Conservation (phyloP, 2,329 filamentous ascomycete genomes). For the Sporothrix luriei region DNA sequence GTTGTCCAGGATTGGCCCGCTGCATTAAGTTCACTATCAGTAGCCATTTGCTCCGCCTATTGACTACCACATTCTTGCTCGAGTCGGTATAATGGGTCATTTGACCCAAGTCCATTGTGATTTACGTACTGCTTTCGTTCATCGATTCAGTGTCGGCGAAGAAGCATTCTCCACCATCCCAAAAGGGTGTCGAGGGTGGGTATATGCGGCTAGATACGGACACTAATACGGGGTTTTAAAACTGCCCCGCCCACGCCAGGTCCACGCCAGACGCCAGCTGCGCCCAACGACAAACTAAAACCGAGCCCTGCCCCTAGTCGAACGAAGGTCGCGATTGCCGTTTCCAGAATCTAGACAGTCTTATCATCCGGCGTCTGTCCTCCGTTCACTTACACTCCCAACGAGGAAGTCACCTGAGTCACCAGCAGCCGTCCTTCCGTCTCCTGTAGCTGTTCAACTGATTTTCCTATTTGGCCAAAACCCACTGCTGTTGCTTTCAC, state of each 20-base stretch:
- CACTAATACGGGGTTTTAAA: too few species aligned
- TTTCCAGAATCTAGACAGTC: constrained; percentile 18
- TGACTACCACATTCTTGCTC: background rate
- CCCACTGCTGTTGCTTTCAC: background rate
- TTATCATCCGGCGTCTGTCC: background rate
- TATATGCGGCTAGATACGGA: constrained; percentile 31
- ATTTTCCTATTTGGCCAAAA: background rate
- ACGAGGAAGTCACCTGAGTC: constrained; percentile 9
- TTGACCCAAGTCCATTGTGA: background rate
- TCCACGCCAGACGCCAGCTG: background rate
- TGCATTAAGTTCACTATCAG: too few species aligned
- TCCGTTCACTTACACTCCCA: constrained; percentile 24
- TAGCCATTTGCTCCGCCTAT: too few species aligned
- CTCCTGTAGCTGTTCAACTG: background rate
- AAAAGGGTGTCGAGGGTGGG: constrained; percentile 23
- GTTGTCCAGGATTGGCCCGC: too few species aligned
- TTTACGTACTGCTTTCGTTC: constrained; percentile 24
- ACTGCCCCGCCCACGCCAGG: constrained; percentile 16
- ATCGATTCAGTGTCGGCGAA: background rate
- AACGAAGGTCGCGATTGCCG: constrained; percentile 29
- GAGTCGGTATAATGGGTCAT: background rate
- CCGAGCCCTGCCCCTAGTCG: constrained; percentile 18
- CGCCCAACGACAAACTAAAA: constrained; percentile 15
- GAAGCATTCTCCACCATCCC: constrained; percentile 3
- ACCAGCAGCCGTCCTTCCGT: too few species aligned